Evolutionary conservation across 2,329 filamentous ascomycete genomes (phyloP), one percentile per base, ranked within the genome.

Genomic region (Sporothrix luriei): DNA sequence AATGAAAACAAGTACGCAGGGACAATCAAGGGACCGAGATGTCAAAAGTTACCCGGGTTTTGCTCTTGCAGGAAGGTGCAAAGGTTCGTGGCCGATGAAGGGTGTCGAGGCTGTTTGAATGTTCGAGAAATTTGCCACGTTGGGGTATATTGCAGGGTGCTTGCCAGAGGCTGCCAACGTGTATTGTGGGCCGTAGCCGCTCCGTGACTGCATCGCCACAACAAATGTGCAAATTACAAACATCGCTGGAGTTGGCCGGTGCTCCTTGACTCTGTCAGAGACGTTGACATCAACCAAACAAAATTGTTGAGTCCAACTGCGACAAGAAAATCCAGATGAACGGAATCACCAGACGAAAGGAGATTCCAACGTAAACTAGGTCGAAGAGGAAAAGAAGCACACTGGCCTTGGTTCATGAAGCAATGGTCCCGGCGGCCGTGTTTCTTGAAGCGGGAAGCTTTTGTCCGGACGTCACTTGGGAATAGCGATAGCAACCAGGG

Each of bases 61-160:
- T 49, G 21, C 13, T 5, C 19, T 43, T 24, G 48, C n/a, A 29
- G 4, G 29, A 54, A 19, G 19, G 38, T 16, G 29, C 46, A 40
- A 48, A 52, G 64, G n/a, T 49, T 40, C 40, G 64, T 13, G 19
- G 33, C 19, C 24, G 33, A 33, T 33, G 33, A 33, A 33, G 33
- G 38, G 33, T 43, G 21, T 62, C 19, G 57, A 33, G 33, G 38
- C n/a, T 43, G 21, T 62, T 10, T 38, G 46, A 40, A 46, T 24
- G 13, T 54, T 67, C 38, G 38, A 67, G n/a, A 52, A 67, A 40
- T 67, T 43, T 55, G 65, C 65, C 65, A 33, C 46, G 57, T 52
- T 26, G 49, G 65, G 65, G 6, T 57, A 21, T 4, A 24, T 26
- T n/a, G 38, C 21, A 26, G 40, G 21, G 40, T 21, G 13, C n/a